Conservation (phyloP, 805 yeast genomes). For the Scheffersomyces spartinae region DNA sequence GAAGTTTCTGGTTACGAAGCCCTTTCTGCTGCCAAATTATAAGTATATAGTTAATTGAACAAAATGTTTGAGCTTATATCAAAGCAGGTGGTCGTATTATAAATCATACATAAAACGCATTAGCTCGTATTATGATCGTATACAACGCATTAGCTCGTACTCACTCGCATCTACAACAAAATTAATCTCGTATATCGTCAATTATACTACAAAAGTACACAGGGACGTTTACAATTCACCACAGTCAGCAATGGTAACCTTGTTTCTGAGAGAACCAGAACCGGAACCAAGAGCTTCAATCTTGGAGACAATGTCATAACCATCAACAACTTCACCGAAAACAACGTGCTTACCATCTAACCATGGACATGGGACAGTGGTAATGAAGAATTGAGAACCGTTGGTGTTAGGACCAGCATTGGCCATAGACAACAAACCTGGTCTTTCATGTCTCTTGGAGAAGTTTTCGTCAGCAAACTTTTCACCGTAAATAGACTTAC, state of each 20-base stretch:
- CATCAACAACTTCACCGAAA: conserved; percentile 84
- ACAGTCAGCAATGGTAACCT: conserved; percentile 40
- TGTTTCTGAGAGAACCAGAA: conserved; percentile 35
- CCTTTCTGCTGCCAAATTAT: too few species aligned
- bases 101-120: too few species aligned
- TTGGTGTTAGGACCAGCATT: conserved; percentile 98
- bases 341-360: conserved; percentile 93
- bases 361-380: conserved; percentile 82
- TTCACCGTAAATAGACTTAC: conserved; percentile 49
- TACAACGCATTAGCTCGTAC: too few species aligned
- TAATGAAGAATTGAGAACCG: conserved; percentile 95
- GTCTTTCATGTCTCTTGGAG: conserved; percentile 61
- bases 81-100: too few species aligned
- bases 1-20: too few species aligned
- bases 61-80: too few species aligned
- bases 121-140: too few species aligned
- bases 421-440: conserved; percentile 85
- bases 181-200: too few species aligned
- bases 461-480: conserved; percentile 75
- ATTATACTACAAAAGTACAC: too few species aligned
- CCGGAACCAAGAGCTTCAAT: conserved; percentile 54
- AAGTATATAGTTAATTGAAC: too few species aligned
- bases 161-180: too few species aligned
- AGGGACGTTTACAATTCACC: conserved; percentile 53
- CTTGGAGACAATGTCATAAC: conserved; percentile 75